These are phyloP conservation scores for Bjerkandera adusta DNA, from an alignment of 1,284 basidiomycete genomes.

Conservation along the genomic window DNA sequence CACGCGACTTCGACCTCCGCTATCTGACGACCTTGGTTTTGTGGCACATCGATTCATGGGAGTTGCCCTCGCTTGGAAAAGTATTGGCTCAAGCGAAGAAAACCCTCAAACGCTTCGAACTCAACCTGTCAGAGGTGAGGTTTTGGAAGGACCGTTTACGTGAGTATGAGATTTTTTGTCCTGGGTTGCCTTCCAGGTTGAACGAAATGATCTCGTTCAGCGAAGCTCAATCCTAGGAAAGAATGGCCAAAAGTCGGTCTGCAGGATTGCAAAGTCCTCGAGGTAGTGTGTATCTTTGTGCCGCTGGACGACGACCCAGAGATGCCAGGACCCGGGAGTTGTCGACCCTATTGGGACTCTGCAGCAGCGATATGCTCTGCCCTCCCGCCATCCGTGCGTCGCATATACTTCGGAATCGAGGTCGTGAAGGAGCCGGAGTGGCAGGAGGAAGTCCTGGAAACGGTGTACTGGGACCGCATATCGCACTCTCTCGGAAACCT, in stretches of 20 bases:
- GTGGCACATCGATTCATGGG: background rate
- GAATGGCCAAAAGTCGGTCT: conserved; percentile 4
- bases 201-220: background rate
- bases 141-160: conserved; percentile 1
- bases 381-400: conserved; percentile 2
- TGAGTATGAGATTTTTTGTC: conserved; percentile 1
- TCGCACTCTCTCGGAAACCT: background rate
- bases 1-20: background rate
- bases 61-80: background rate
- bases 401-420: conserved; percentile 8
- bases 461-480: conserved; percentile 8
- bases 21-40: background rate
- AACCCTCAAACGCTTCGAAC: background rate
- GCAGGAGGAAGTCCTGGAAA: conserved; percentile 8
- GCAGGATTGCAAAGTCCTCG: conserved; percentile 4
- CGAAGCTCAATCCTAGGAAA: background rate
- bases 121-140: conserved; percentile 2
- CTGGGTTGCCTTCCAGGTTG: background rate
- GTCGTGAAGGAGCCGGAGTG: conserved; percentile 3
- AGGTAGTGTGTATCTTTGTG: conserved; percentile 8
- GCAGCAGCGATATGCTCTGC: conserved; percentile 1
- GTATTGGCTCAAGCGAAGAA: conserved; percentile 1
- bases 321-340: background rate
- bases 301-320: conserved; percentile 7
- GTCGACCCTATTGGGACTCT: conserved; percentile 10